A percentile compares a stretch with the other conserved stretches of the same genome.
Evolutionary conservation across 305 asterid species (phyloP).

Genomic region (Nicotiana rustica): DNA sequence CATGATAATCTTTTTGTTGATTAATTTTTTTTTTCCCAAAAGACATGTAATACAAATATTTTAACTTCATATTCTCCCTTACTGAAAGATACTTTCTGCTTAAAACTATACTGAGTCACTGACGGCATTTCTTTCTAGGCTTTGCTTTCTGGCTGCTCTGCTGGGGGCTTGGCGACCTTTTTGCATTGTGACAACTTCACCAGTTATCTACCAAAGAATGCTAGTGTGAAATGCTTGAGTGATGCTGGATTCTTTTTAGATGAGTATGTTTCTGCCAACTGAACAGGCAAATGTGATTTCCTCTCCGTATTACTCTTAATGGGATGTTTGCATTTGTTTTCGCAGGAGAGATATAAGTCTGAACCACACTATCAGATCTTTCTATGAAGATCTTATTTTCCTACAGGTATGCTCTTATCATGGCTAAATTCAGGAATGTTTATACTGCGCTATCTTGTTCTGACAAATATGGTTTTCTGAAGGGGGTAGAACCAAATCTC

Average conservation of each 20-base stretch:
- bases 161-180: slow-evolving; percentile 90
- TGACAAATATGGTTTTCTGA: slow-evolving; percentile 36
- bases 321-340: slow-evolving; percentile 31
- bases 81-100: neutral
- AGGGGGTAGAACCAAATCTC: slow-evolving; percentile 75
- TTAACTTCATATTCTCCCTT: neutral
- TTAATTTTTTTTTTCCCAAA: neutral
- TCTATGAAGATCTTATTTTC: slow-evolving; percentile 60
- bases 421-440: neutral
- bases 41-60: slow-evolving; percentile 14
- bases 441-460: slow-evolving; percentile 6
- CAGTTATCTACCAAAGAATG: slow-evolving; percentile 64
- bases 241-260: slow-evolving; percentile 94
- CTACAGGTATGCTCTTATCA: slow-evolving; percentile 60
- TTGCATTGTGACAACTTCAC: slow-evolving; percentile 81
- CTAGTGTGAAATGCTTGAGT: slow-evolving; percentile 88
- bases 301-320: neutral
- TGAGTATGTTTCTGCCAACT: slow-evolving; percentile 58
- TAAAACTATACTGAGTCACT: neutral
- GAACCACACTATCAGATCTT: slow-evolving; percentile 75
- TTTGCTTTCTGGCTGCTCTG: slow-evolving; percentile 94
- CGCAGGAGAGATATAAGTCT: slow-evolving; percentile 79
- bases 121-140: slow-evolving; percentile 54
- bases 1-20: neutral
- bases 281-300: neutral